Percentiles rank a stretch among this genome's conserved stretches.
These are phyloP conservation scores for Penicillium pulvis DNA, from an alignment of 495 filamentous ascomycete species.

Conservation along the genomic window DNA sequence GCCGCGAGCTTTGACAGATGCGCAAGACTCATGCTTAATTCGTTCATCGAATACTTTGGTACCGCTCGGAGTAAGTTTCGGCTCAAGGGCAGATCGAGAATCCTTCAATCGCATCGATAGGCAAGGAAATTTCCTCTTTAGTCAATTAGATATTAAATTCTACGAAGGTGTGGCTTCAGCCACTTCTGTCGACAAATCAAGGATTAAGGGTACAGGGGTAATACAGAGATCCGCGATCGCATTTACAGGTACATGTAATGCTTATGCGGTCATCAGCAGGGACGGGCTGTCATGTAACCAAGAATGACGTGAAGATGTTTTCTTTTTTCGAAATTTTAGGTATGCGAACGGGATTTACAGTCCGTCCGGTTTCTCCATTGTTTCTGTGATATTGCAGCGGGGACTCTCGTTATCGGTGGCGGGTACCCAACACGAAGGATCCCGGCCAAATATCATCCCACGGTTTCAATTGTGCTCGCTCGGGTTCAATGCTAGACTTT, in stretches of 20 bases:
- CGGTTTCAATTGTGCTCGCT: neutral
- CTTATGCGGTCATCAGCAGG: neutral
- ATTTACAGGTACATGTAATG: neutral
- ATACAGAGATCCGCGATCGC: constrained; percentile 6
- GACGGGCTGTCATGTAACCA: constrained; percentile 3
- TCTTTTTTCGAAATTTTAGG: neutral
- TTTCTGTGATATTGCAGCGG: neutral
- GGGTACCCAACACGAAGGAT: neutral
- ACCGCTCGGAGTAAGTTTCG: neutral
- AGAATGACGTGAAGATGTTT: constrained; percentile 3
- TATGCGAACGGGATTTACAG: neutral
- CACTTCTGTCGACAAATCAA: constrained; percentile 2
- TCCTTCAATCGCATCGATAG: neutral
- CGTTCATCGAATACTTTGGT: neutral
- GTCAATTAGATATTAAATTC: neutral
- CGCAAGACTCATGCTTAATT: neutral
- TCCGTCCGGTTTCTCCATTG: neutral
- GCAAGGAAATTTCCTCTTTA: neutral
- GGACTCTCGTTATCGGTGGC: neutral
- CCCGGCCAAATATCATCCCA: neutral
- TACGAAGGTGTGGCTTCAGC: constrained; percentile 23
- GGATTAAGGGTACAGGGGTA: constrained; percentile 5
- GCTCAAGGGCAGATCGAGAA: neutral
- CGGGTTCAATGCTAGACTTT: neutral
- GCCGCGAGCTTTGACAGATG: neutral